Evolutionary conservation across 2,329 filamentous ascomycete genomes (phyloP), one percentile per base, ranked within the genome.

Genomic region (Immersiporthe knoxdaviesiana): DNA sequence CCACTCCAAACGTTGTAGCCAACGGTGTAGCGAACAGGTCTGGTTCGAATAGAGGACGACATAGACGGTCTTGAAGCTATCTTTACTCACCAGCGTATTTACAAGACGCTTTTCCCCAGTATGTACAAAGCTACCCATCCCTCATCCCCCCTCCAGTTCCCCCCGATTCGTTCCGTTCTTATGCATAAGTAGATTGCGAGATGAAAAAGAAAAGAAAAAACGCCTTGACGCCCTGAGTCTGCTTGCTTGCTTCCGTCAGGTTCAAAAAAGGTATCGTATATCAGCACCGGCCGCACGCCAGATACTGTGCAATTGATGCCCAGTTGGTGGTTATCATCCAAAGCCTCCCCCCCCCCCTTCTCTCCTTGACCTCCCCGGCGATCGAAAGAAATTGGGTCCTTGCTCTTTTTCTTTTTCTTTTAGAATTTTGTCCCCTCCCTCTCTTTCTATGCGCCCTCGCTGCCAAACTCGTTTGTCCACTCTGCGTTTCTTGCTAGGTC

Each of bases 391-490:
- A 4, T 35, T 39, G 5, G 5, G 37, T 39, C 37, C 37, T 39
- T 12, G 21, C 12, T 24, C 24, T 12, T 14, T 14, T 30, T 35
- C 8, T 4, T 35, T 35, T 35, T 35, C 35, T 27, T 32, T 37
- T n/a, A n/a, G 14, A 8, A 37, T 4, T 12, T 37, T 6, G 2
- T n/a, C n/a, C 54, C 16, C 44, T 3, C 18, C 21, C 18, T 35
- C 27, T 39, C n/a, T 6, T 41, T 32, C 71, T 75, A 87, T 74
- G 85, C 84, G 24, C 95, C 95, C 79, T 97, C 95, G 78, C 93
- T 97, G 68, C 95, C 95, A 81, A 98, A 98, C 81, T 98, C 94
- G 76, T 91, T 88, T 12, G 96, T 99, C 96, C 96, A 99, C 59
- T 97, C 94, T 61, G 92, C 86, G 79, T 95, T 97, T 76, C 88